Percentiles rank a stretch among this genome's conserved stretches.
Conservation (phyloP, 176 grass and related monocot species). For the Canna indica region DNA sequence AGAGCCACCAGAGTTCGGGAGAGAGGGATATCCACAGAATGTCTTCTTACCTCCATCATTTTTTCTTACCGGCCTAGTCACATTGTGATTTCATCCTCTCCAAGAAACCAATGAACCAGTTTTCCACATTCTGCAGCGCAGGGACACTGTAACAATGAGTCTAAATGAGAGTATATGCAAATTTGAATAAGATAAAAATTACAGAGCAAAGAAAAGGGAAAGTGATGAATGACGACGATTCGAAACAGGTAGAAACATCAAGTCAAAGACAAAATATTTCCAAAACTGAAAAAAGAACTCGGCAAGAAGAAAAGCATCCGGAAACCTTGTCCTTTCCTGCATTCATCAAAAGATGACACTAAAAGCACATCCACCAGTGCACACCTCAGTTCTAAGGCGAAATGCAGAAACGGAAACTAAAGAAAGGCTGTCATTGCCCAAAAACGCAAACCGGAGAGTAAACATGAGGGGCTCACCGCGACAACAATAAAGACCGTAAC, state of each 20-base stretch:
- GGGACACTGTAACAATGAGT: neutral
- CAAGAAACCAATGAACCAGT: neutral
- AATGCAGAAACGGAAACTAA: too few species aligned
- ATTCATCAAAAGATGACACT: neutral
- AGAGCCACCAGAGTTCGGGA: conserved; percentile 68
- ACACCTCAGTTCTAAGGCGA: too few species aligned
- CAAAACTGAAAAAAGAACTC: neutral
- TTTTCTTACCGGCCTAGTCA: conserved; percentile 2
- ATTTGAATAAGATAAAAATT: neutral
- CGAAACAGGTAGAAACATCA: neutral
- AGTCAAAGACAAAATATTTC: neutral
- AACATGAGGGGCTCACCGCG: neutral
- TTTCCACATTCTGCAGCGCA: neutral
- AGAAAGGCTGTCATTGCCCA: neutral
- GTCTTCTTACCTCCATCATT: conserved; percentile 71
- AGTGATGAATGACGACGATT: too few species aligned
- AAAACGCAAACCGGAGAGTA: neutral
- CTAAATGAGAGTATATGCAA: too few species aligned
- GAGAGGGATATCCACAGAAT: conserved; percentile 84
- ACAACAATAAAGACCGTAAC: neutral
- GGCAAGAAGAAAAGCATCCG: neutral
- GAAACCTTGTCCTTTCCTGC: neutral
- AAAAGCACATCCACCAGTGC: neutral
- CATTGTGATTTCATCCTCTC: neutral
- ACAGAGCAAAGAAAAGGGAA: neutral